Base-by-base conservation (phyloP, 1,284 basidiomycete genomes). In the Leccinum variabile region DNA sequence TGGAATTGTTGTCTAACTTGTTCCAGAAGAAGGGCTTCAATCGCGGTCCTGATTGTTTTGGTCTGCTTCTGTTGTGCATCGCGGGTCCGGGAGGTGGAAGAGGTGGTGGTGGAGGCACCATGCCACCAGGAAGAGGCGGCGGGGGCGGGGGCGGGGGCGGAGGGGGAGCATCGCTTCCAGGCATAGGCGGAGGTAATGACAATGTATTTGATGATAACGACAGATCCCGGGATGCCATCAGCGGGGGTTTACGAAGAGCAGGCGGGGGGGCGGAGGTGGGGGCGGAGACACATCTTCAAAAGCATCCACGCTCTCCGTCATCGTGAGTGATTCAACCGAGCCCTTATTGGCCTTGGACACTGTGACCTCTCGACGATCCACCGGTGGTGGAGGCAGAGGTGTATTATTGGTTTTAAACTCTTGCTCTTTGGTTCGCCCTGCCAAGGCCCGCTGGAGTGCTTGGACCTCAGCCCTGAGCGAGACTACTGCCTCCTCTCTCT, bases 1-100 rank as follows among this genome's bases (percentile, higher is more conserved):
- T 72, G 9, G 74, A 71, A 18, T 80, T 72, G 6, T 75, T 75
- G 7, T 82, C 77, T 8, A 95, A 66, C 70, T 97, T 96, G 67
- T 88, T 91, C 94, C 95, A 97, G 75, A 95, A 95, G 76, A 97
- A 93, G 0, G 94, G 91, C 75, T 90, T 92, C 59, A 95, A 76
- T 63, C 88, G 16, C 84, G 86, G 41, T 72, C 78, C 49, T 66
- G 70, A 32, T 69, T 68, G 63, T 75, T 73, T 77, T 46, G 67
- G 63, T 62, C 75, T 75, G 55, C 68, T 62, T 57, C 68, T 70
- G 59, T 71, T 68, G 64, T 71, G 74, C 69, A 78, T 78, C 10
- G 76, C 72, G 6, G 76, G 69, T 4, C 60, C 66, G 16, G 57
- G 61, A 4, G 56, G 57, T 35, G 71, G 71, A n/a, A 71, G 67